Percentiles rank a stretch among this genome's conserved stretches.
These are phyloP conservation scores for Penicillium subrubescens DNA, from an alignment of 495 filamentous ascomycete species.

Conservation along the genomic window DNA sequence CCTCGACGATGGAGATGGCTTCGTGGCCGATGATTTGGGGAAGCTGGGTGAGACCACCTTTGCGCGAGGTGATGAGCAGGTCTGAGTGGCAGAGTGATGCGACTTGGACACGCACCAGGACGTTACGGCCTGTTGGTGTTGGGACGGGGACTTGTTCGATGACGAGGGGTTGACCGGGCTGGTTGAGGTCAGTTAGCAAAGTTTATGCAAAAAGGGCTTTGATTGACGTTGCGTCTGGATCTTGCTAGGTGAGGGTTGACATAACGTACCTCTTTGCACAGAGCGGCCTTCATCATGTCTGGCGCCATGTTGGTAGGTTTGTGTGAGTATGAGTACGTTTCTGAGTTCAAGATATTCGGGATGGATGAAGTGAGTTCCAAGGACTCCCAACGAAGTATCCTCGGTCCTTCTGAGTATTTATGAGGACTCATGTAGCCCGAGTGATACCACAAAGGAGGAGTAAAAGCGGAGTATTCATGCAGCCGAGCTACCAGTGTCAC, in stretches of 20 bases:
- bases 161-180: slow-evolving; percentile 11
- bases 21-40: slow-evolving; percentile 22
- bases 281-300: slow-evolving; percentile 18
- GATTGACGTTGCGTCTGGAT: background rate
- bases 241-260: background rate
- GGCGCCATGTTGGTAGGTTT: slow-evolving; percentile 2
- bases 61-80: slow-evolving; percentile 1
- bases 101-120: slow-evolving; percentile 20
- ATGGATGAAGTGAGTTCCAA: background rate
- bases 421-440: background rate
- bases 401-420: background rate
- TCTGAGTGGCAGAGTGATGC: slow-evolving; percentile 25
- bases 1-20: slow-evolving; percentile 20
- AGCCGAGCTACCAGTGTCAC: background rate
- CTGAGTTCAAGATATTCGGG: no score
- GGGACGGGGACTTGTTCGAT: slow-evolving; percentile 18
- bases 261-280: slow-evolving; percentile 13
- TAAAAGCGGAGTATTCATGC: background rate
- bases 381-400: background rate
- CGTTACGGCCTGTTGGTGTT: slow-evolving; percentile 12
- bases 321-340: no score
- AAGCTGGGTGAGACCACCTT: background rate
- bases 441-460: background rate
- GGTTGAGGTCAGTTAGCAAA: background rate
- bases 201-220: background rate